Conservation (phyloP, 2,329 filamentous ascomycete genomes). For the Ophiostoma populinum region DNA sequence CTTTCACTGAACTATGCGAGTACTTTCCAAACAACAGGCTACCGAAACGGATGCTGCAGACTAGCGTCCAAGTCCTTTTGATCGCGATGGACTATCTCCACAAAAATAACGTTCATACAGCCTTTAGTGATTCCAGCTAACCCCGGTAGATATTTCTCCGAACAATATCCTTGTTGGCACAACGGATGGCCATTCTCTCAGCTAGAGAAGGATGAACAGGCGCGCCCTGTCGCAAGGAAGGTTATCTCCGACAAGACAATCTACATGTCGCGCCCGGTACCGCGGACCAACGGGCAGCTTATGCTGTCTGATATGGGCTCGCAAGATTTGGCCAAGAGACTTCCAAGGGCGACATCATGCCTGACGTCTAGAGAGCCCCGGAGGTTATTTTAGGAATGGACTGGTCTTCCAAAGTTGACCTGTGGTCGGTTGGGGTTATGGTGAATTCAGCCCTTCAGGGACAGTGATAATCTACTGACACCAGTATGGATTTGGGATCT, state of each 20-base stretch:
- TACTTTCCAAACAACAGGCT: not conserved
- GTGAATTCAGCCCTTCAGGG: not conserved
- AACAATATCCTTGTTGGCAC: not conserved
- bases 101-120: not conserved
- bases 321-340: not conserved
- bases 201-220: not conserved
- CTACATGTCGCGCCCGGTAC: not conserved
- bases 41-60: not conserved
- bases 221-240: not conserved
- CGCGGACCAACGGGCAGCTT: not conserved
- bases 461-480: not conserved
- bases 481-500: not conserved
- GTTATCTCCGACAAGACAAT: not conserved
- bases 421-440: not conserved
- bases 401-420: not conserved
- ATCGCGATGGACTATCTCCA: not conserved
- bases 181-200: not conserved
- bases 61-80: not conserved
- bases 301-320: not conserved
- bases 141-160: not conserved
- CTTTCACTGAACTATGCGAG: not conserved
- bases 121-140: not conserved
- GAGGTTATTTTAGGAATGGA: slow-evolving; percentile 1
- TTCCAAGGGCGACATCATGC: not conserved
- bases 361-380: not conserved